Evolutionary conservation across 441 rosid genomes (phyloP).

Genomic region (Rhodomyrtus psidioides): DNA sequence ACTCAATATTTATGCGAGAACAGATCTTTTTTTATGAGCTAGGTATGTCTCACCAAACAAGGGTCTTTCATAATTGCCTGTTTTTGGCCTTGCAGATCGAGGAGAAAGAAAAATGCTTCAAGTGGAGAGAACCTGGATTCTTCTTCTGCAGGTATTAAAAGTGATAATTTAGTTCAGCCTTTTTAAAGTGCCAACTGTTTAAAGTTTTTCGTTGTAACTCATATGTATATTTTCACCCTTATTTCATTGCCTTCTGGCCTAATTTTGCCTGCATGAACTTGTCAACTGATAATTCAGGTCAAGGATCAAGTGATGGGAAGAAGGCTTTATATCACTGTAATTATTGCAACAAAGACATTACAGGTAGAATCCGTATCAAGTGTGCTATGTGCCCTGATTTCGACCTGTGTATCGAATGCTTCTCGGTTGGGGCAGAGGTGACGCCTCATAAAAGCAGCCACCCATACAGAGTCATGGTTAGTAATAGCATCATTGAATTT

Average conservation of each 20-base stretch:
- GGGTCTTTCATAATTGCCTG: not conserved
- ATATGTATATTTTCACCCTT: not conserved
- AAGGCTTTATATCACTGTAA: constrained; percentile 81
- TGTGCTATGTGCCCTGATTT: constrained; percentile 91
- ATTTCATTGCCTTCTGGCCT: not conserved
- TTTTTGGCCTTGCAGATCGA: constrained; percentile 45
- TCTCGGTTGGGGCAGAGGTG: constrained; percentile 90
- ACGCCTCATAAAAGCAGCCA: constrained; percentile 78
- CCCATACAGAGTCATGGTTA: constrained; percentile 78
- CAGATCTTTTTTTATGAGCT: not conserved
- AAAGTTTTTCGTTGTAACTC: not conserved
- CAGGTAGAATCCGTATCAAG: constrained; percentile 80
- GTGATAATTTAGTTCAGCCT: not conserved
- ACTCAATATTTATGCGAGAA: not conserved
- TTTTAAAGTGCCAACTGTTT: not conserved
- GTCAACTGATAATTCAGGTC: constrained; percentile 31
- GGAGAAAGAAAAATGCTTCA: constrained; percentile 78
- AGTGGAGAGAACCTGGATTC: constrained; percentile 74
- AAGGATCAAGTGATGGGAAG: constrained; percentile 71
- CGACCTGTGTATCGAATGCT: constrained; percentile 91
- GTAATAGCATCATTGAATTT: constrained; percentile 12
- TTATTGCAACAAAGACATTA: constrained; percentile 92
- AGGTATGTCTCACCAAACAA: not conserved
- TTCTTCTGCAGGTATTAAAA: constrained; percentile 42
- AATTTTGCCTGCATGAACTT: not conserved